phyloP scores from a whole-genome alignment of 768 basidiomycete genomes.

The Podaxis mareebaensis region DNA sequence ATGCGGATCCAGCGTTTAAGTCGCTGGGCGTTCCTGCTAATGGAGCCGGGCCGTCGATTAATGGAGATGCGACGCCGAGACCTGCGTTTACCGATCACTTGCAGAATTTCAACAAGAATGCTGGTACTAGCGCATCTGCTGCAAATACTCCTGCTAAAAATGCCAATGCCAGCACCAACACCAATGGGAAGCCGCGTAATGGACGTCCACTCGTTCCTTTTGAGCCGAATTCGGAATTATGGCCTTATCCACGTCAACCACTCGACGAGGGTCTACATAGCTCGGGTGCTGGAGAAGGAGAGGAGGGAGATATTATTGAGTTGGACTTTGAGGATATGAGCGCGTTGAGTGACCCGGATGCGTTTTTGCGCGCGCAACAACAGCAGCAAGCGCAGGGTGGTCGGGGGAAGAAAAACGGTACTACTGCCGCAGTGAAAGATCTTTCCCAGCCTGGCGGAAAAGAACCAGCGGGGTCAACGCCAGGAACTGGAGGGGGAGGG shows the following conservation, averaged over 20 bases:
- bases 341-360: conserved; percentile 66
- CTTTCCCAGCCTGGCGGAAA: not conserved
- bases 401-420: conserved; percentile 25
- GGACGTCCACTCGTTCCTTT: conserved; percentile 58
- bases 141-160: not conserved
- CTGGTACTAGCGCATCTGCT: not conserved
- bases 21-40: not conserved
- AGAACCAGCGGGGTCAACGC: not conserved
- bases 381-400: conserved; percentile 23
- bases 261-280: conserved; percentile 33
- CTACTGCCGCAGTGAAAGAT: not conserved
- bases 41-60: not conserved
- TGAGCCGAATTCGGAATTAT: conserved; percentile 62
- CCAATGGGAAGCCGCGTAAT: conserved; percentile 24
- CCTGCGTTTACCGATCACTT: conserved; percentile 18
- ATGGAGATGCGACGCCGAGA: conserved; percentile 21
- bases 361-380: conserved; percentile 42
- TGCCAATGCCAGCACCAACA: conserved; percentile 5
- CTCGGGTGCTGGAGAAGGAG: conserved; percentile 10
- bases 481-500: conserved; percentile 15
- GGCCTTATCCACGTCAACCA: conserved; percentile 63
- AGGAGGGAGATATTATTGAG: conserved; percentile 61
- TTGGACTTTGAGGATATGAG: conserved; percentile 76
- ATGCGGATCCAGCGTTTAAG: conserved; percentile 28
- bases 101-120: not conserved